phyloP scores from a whole-genome alignment of 108 stramenopile species.

The Nannochloropsis gaditana region DNA sequence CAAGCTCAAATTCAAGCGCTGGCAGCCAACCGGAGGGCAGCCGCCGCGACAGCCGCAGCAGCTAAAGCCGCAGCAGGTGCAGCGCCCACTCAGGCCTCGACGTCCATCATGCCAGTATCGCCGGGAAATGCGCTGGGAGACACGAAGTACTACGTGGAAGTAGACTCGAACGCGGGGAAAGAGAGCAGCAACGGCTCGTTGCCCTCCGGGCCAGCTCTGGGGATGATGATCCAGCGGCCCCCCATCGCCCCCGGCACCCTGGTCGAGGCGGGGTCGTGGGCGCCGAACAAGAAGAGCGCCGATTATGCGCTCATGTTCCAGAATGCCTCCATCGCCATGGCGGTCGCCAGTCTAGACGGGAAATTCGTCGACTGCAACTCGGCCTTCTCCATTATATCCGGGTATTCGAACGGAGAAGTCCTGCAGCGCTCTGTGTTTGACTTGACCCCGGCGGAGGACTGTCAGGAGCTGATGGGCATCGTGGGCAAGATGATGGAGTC shows the following conservation, averaged over 20 bases:
- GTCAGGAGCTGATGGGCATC: not conserved
- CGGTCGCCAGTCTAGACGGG: conserved; percentile 18
- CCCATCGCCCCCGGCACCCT: not conserved
- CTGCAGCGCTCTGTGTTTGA: not conserved
- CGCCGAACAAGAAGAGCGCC: conserved; percentile 13
- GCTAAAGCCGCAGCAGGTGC: not conserved
- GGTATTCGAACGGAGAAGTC: not conserved
- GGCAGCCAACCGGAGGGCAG: not conserved
- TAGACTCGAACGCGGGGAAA: not conserved
- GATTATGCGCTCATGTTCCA: not conserved
- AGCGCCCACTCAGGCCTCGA: not conserved
- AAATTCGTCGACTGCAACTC: conserved; percentile 19
- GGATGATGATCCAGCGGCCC: not conserved
- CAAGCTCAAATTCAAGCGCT: conserved; percentile 3
- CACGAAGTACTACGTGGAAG: not conserved
- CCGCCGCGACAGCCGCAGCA: not conserved
- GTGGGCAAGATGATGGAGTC: conserved; percentile 21
- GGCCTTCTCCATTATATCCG: conserved; percentile 22
- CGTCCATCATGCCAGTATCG: not conserved
- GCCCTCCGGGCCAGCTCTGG: not conserved
- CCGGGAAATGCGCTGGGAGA: not conserved
- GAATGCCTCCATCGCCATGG: conserved; percentile 24
- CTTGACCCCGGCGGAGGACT: conserved; percentile 23
- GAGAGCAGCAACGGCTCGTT: not conserved
- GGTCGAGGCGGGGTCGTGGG: not conserved